Base-by-base conservation (phyloP, 2,329 filamentous ascomycete genomes). In the Aspergillus sp. region DNA sequence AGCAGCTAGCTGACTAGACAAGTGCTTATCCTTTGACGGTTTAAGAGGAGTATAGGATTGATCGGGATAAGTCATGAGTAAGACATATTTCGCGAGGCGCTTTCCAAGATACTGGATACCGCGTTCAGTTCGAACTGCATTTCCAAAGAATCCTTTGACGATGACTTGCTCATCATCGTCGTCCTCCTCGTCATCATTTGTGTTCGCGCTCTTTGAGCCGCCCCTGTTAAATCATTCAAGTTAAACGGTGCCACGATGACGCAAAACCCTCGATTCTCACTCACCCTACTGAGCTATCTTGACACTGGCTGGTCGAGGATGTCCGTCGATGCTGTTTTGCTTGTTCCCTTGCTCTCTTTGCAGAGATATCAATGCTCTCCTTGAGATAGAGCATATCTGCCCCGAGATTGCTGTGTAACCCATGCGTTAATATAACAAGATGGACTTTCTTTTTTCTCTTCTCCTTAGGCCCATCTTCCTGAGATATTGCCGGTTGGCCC, bases 71-170 rank as follows among this genome's bases (percentile, higher is more conserved):
- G 91, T 95, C 71, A 95, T 83, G 44, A 84, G 79, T 39, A 98
- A 75, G 29, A 97, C 81, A 63, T 91, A 94, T 71, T 90, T 90
- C 19, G 93, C 93, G 28, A 98, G 78, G 43, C 93, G 81, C 66
- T 97, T 97, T 19, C 93, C 93, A 4, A 98, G 79, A 66, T 95
- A 98, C 65, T 97, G 95, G 60, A 98, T 97, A 10, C 93, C 93
- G 53, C 85, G 83, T 69, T 98, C 93, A 2, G 93, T 98, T 48
- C 86, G 84, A 32, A 88, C 88, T 5, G 87, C 88, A 65, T 97
- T 97, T 41, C 88, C 89, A 5, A 84, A 82, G 62, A 91, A 97
- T 2, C 91, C 91, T 53, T 91, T 78, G 2, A 96, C 91, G 57
- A 97, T 82, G 9, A 95, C 83, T 61, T 94, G 80, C 7, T 87